Evolutionary conservation across 2,329 filamentous ascomycete species (phyloP), one percentile per base, ranked within the genome.

Genomic region (Botryotinia narcissicola): DNA sequence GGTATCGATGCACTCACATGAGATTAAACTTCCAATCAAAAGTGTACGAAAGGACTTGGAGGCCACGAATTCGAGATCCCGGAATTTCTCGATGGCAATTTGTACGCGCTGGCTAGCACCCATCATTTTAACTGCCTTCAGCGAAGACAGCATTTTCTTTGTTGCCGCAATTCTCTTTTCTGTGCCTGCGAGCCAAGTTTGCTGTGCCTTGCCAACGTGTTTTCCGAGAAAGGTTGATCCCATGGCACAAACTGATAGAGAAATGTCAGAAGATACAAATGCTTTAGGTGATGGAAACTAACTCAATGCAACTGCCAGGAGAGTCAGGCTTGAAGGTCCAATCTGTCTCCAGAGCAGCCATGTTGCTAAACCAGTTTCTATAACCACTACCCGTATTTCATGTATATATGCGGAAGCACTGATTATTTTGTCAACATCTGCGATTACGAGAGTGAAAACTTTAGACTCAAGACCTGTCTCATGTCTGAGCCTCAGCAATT

Each of bases 71-170:
- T 59, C 57, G 18, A 59, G 57, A 59, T 59, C 57, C 10, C 57
- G 57, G 22, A 59, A 22, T 59, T 35, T 59, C 29, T 59, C 76
- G 35, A 78, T 81, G 57, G 29, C 16, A 3, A 59, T 59, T 20
- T 18, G 16, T 20, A 59, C 57, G 10, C 57, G 29, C 57, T 59
- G 46, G 80, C 78, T 2, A 79, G 80, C 4, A 85, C 80, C 80
- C 69, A 80, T 76, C 77, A 81, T 79, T 74, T 81, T 81, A 63
- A 80, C 75, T 7, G 76, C 74, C 73, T 81, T 81, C 76, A 81
- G 80, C 10, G 77, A 79, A 8, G 74, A 73, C 32, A 81, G 77
- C 72, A 80, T 78, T 5, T 75, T 75, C 22, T 79, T 76, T 42
- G 80, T 80, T 20, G 78, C 70, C 60, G 76, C 73, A 16, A 81